Evolutionary conservation across 352 stramenopile species (phyloP).

Genomic region (Vaucheria bursata): DNA sequence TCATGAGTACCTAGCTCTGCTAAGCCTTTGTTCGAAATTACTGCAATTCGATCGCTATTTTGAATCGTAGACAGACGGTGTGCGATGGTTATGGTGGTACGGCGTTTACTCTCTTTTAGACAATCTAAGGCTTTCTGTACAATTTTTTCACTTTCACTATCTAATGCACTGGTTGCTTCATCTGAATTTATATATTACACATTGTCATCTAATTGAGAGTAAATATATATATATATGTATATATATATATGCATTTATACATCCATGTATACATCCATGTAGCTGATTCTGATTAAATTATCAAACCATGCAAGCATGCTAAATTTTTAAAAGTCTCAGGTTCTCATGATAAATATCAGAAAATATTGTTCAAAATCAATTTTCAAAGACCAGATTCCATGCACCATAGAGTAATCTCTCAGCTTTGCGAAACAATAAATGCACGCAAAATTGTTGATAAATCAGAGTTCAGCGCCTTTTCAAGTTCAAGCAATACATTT

Average conservation of each 20-base stretch:
- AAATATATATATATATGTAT: background rate
- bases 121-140: conserved; percentile 60
- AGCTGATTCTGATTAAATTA: background rate
- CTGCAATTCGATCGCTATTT: conserved; percentile 72
- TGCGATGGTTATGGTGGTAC: conserved; percentile 68
- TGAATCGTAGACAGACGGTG: conserved; percentile 80
- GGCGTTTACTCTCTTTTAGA: conserved; percentile 23
- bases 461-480: too few relatives aligned
- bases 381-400: too few relatives aligned
- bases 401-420: too few relatives aligned
- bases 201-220: background rate
- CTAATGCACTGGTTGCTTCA: conserved; percentile 62
- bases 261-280: background rate
- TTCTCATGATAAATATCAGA: too few relatives aligned
- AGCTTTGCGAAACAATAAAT: too few relatives aligned
- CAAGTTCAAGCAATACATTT: too few relatives aligned
- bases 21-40: conserved; percentile 51
- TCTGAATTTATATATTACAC: conserved; percentile 40
- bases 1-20: conserved; percentile 6
- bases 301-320: background rate
- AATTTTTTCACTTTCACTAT: conserved; percentile 63
- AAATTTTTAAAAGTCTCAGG: too few relatives aligned
- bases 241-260: background rate
- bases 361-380: too few relatives aligned
- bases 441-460: too few relatives aligned